Base-by-base conservation (phyloP, 2,329 filamentous ascomycete species). In the Aspergillus versicolor region DNA sequence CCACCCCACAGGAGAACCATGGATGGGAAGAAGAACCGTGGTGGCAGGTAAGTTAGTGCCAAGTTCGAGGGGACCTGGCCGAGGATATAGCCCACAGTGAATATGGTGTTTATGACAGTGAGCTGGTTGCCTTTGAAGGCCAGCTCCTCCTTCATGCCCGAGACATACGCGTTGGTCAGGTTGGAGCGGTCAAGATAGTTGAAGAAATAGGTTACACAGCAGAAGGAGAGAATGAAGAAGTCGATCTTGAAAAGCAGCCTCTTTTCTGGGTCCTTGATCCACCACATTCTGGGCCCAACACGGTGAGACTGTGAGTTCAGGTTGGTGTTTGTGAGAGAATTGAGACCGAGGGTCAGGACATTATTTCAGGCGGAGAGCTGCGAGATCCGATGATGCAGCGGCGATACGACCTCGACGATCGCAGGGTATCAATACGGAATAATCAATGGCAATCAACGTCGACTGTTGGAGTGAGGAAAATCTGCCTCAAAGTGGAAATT, bases 221-320 rank as follows among this genome's bases (percentile, higher is more conserved):
- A 74, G 57, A 76, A 78, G 3, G 69, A 67, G 1, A 78, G 65
- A 64, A 82, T 71, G 58, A 81, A 82, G 65, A 75, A 77, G 63
- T 82, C 81, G 27, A 82, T 74, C 63, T 83, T 82, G 56, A 77
- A 70, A n/a, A 81, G 72, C 13, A 83, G 74, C n/a, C 45, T 54
- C 52, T 24, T 43, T 27, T 55, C 52, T 8, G 45, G 47, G 52
- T 52, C 56, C 13, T 40, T 52, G 42, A 58, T 44, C 27, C 27
- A 30, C 27, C 27, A 30, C 27, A 30, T 30, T 30, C 3, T 30
- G 27, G 0, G 9, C 9, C 27, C 9, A 30, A 30, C 27, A 30
- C 27, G 27, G 27, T 30, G 27, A 30, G 27, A 30, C 27, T 9
- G 27, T 9, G 27, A 8, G 27, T 11, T 30, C 27, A 30, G 9